A percentile compares a stretch with the other conserved stretches of the same genome.
These are phyloP conservation scores for Zymoseptoria passerinii DNA, from an alignment of 2,329 filamentous ascomycete genomes.

Conservation along the genomic window DNA sequence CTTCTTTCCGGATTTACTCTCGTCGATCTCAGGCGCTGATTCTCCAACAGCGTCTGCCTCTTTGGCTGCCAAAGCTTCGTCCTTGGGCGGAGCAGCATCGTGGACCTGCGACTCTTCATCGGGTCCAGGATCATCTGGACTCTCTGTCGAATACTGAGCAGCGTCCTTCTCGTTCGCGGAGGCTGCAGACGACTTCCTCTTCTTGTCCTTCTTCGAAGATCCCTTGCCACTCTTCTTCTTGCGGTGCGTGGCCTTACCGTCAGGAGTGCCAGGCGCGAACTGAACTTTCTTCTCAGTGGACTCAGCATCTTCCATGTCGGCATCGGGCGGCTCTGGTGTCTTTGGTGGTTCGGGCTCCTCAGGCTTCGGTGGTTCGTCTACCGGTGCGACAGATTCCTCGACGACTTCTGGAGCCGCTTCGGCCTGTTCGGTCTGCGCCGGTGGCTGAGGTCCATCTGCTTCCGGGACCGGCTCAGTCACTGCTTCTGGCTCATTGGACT, in stretches of 20 bases:
- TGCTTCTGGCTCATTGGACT: background rate
- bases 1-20: constrained; percentile 1
- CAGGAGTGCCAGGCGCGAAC: constrained; percentile 23
- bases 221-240: constrained; percentile 21
- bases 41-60: background rate
- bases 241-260: constrained; percentile 18
- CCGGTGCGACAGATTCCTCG: background rate
- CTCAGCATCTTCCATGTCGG: constrained; percentile 11
- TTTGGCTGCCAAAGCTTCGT: background rate
- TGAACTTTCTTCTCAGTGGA: constrained; percentile 18
- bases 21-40: background rate
- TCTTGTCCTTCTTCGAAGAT: constrained; percentile 15
- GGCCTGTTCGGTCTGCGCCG: background rate
- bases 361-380: background rate
- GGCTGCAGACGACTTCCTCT: constrained; percentile 11
- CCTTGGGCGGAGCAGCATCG: background rate
- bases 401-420: background rate
- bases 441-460: background rate
- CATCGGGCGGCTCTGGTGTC: background rate
- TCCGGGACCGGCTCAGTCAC: background rate
- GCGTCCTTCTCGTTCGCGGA: constrained; percentile 4
- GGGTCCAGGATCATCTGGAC: constrained; percentile 12
- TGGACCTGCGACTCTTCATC: background rate
- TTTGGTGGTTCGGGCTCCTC: constrained; percentile 6
- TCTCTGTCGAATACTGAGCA: background rate